phyloP scores from a whole-genome alignment of 306 rosid genomes.

The Hippophae rhamnoides region DNA sequence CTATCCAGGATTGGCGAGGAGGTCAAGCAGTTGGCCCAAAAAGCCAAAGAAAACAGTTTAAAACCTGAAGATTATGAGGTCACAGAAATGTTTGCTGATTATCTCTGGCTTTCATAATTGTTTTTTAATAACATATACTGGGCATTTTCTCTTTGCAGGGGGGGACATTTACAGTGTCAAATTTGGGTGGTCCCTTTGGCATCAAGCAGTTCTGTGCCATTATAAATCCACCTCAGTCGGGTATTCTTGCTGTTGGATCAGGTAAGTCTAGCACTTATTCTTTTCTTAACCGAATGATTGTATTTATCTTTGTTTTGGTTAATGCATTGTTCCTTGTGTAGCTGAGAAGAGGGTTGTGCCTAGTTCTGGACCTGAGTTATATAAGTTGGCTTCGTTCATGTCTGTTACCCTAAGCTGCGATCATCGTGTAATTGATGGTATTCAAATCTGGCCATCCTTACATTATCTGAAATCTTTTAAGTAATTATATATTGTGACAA shows the following conservation, averaged over 20 bases:
- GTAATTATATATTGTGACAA: not conserved
- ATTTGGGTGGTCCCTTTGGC: conserved; percentile 97
- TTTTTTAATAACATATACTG: conserved; percentile 12
- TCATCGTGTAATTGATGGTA: conserved; percentile 98
- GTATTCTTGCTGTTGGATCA: conserved; percentile 98
- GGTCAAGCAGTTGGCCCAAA: conserved; percentile 87
- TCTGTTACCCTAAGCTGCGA: conserved; percentile 87
- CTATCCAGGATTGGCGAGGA: conserved; percentile 69
- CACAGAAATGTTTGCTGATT: conserved; percentile 6
- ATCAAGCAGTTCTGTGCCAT: conserved; percentile 96
- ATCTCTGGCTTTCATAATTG: not conserved
- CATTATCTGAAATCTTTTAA: not conserved
- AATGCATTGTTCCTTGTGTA: conserved; percentile 28
- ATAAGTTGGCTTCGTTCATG: conserved; percentile 75
- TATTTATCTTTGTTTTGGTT: not conserved
- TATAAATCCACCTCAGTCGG: conserved; percentile 90
- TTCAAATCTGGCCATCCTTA: not conserved
- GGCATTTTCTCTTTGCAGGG: conserved; percentile 49
- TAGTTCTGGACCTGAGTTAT: conserved; percentile 59
- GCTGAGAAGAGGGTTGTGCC: conserved; percentile 95
- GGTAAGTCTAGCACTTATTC: conserved; percentile 32
- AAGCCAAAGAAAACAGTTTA: conserved; percentile 83
- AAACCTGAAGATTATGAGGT: conserved; percentile 97
- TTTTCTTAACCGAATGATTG: not conserved
- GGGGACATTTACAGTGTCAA: conserved; percentile 93